Percentiles rank a stretch among this genome's conserved stretches.
Evolutionary conservation across 1,139 yeast genomes (phyloP).

Genomic region (Candida mesenterica): DNA sequence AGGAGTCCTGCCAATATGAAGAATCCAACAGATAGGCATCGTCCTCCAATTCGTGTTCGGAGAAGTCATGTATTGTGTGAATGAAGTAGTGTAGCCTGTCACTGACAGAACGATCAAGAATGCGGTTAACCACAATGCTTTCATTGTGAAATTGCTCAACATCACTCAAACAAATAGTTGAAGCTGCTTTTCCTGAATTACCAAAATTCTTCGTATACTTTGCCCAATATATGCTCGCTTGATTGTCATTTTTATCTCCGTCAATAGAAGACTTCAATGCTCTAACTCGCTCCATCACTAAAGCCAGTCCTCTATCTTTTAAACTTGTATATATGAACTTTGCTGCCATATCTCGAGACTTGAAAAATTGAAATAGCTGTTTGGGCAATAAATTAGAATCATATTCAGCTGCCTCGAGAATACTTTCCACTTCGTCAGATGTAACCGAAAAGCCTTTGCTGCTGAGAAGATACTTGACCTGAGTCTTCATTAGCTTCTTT

Average conservation of each 20-base stretch:
- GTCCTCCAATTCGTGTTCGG: too few species aligned
- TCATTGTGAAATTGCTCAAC: background rate
- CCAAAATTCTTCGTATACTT: too few species aligned
- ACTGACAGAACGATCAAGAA: too few species aligned
- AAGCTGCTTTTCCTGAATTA: too few species aligned
- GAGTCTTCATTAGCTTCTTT: constrained; percentile 30
- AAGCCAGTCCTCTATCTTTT: background rate
- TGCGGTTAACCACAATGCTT: background rate
- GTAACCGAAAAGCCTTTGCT: constrained; percentile 44
- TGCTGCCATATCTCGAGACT: constrained; percentile 31
- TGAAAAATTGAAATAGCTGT: constrained; percentile 36
- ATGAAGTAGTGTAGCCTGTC: background rate
- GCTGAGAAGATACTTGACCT: constrained; percentile 38
- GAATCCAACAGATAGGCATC: too few species aligned
- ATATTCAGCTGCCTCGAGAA: constrained; percentile 34
- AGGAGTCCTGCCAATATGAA: too few species aligned
- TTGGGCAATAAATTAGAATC: constrained; percentile 33
- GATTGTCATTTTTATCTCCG: too few species aligned
- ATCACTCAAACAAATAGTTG: too few species aligned
- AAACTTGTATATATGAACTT: constrained; percentile 3
- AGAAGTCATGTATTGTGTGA: too few species aligned
- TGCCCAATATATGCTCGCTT: too few species aligned
- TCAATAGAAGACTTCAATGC: too few species aligned
- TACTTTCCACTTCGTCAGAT: constrained; percentile 29
- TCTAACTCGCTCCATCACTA: too few species aligned